Conservation (phyloP, 164 flowering plant species). For the Taxillus chinensis region DNA sequence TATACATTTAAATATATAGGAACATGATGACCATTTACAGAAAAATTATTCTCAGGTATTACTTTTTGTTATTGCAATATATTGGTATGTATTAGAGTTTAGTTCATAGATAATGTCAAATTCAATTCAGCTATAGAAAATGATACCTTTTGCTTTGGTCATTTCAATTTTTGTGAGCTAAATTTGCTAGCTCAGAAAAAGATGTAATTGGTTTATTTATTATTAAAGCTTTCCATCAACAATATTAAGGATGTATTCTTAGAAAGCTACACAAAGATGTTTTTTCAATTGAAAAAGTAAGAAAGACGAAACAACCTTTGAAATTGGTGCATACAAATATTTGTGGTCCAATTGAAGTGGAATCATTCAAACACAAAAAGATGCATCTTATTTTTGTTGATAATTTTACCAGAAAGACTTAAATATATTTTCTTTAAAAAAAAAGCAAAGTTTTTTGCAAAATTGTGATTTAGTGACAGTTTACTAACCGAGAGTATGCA, state of each 20-base stretch:
- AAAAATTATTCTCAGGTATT: no score
- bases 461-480: no score
- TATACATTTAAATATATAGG: no score
- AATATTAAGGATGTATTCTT: background rate
- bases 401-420: background rate
- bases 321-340: background rate
- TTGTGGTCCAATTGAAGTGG: background rate
- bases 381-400: no score
- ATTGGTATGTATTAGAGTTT: no score
- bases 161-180: background rate
- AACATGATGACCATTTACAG: no score
- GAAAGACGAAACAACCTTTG: background rate
- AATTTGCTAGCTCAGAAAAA: background rate
- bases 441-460: background rate
- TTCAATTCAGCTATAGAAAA: no score
- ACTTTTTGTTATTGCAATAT: no score
- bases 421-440: background rate
- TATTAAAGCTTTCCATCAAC: background rate
- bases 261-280: background rate
- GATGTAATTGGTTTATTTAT: background rate
- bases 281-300: background rate
- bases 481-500: no score
- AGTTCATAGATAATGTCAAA: no score
- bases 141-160: background rate
- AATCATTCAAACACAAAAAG: no score